Percentiles rank a stretch among this genome's conserved stretches.
Evolutionary conservation across 1,284 basidiomycete species (phyloP).

Genomic region (Puccinia sorghi): DNA sequence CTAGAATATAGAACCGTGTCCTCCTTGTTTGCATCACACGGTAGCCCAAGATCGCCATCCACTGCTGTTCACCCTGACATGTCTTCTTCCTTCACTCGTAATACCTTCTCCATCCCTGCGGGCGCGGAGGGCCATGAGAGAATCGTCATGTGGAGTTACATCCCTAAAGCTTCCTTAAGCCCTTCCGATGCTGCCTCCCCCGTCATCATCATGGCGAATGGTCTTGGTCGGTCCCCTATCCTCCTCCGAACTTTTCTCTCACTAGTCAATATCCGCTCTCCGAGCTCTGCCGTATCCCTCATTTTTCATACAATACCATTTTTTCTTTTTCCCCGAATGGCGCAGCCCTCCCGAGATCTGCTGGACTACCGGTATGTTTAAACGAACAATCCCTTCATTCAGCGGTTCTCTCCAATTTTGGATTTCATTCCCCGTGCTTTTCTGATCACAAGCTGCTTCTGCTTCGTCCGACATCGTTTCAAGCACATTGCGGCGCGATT

Average conservation of each 20-base stretch:
- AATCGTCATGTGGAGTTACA: conserved; percentile 38
- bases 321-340: too few species aligned
- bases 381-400: background rate
- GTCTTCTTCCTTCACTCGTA: conserved; percentile 7
- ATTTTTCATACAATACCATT: too few species aligned
- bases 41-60: background rate
- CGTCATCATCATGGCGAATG: conserved; percentile 34
- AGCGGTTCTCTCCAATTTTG: background rate
- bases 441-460: background rate
- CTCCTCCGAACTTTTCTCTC: background rate
- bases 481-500: conserved; percentile 30
- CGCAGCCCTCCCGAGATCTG: conserved; percentile 32
- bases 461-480: background rate
- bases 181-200: conserved; percentile 18
- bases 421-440: background rate
- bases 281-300: too few species aligned
- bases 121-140: conserved; percentile 24
- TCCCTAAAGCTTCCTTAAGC: background rate
- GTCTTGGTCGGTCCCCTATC: conserved; percentile 23
- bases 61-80: background rate
- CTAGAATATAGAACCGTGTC: too few species aligned
- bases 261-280: too few species aligned
- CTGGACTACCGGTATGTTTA: conserved; percentile 37
- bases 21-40: too few species aligned
- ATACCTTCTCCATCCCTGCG: conserved; percentile 32